A percentile compares a stretch with the other conserved stretches of the same genome.
Conservation (phyloP, 2,329 filamentous ascomycete genomes). For the Plectosphaerella plurivora region DNA sequence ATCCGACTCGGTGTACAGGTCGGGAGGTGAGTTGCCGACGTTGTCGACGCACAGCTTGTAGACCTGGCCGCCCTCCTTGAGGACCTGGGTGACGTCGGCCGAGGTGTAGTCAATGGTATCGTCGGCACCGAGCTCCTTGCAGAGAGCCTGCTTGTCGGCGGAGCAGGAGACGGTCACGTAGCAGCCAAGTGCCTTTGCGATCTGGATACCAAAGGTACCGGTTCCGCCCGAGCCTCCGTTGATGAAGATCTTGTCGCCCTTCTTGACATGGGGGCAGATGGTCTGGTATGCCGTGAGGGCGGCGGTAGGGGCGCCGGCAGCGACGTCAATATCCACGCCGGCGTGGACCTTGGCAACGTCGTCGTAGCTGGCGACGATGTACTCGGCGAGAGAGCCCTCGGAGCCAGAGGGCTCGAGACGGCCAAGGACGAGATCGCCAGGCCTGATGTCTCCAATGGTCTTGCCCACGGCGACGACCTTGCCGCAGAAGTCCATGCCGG, state of each 20-base stretch:
- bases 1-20: slow-evolving; percentile 49
- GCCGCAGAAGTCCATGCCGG: slow-evolving; percentile 48
- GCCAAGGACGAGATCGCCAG: slow-evolving; percentile 41
- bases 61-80: slow-evolving; percentile 40
- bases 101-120: slow-evolving; percentile 59
- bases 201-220: slow-evolving; percentile 58
- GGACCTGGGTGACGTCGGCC: slow-evolving; percentile 37
- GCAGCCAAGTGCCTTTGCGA: slow-evolving; percentile 58
- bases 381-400: slow-evolving; percentile 39
- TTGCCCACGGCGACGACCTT: slow-evolving; percentile 29
- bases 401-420: slow-evolving; percentile 19
- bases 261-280: slow-evolving; percentile 40
- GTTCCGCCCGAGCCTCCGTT: slow-evolving; percentile 63
- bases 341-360: slow-evolving; percentile 32
- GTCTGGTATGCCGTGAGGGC: slow-evolving; percentile 44
- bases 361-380: slow-evolving; percentile 26
- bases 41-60: slow-evolving; percentile 56
- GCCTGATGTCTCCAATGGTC: slow-evolving; percentile 19
- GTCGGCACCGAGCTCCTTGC: slow-evolving; percentile 57
- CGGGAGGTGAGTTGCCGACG: slow-evolving; percentile 41
- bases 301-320: slow-evolving; percentile 37
- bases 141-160: slow-evolving; percentile 51
- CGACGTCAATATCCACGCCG: slow-evolving; percentile 33
- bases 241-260: slow-evolving; percentile 57
- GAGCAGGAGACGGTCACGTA: slow-evolving; percentile 60